Evolutionary conservation across 805 yeast species (phyloP).

Genomic region (Teunomyces panamensis): DNA sequence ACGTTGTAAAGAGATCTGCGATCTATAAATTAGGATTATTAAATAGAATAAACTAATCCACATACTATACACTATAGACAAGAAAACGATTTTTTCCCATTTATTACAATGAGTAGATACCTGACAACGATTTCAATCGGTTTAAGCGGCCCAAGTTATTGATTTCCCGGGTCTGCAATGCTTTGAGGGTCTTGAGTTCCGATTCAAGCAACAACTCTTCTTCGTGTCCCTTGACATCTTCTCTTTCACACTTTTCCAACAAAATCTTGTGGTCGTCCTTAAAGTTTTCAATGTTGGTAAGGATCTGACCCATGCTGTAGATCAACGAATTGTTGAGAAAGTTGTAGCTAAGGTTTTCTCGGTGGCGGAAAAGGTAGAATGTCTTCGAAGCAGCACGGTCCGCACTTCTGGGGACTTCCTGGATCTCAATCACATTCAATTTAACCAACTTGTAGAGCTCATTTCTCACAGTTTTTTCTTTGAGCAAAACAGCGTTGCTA

Average conservation of each 20-base stretch:
- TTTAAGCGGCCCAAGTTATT: conserved; percentile 51
- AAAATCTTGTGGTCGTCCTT: conserved; percentile 63
- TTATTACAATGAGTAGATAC: conserved; percentile 30
- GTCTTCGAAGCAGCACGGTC: conserved; percentile 92
- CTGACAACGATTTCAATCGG: conserved; percentile 57
- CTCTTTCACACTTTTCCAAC: conserved; percentile 79
- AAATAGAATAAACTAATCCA: background rate
- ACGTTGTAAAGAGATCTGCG: conserved; percentile 19
- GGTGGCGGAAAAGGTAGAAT: conserved; percentile 75
- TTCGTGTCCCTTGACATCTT: conserved; percentile 84
- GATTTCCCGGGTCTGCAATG: conserved; percentile 56
- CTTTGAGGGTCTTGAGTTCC: conserved; percentile 70
- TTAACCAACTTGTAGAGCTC: conserved; percentile 64
- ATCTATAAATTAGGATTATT: background rate
- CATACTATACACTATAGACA: conserved; percentile 3
- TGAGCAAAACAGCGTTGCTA: conserved; percentile 70
- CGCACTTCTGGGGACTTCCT: conserved; percentile 88
- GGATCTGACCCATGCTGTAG: conserved; percentile 51
- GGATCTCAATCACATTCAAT: conserved; percentile 76
- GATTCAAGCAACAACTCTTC: conserved; percentile 67
- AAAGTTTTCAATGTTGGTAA: conserved; percentile 48
- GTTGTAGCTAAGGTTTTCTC: conserved; percentile 32
- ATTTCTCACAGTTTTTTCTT: conserved; percentile 72
- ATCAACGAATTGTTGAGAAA: conserved; percentile 42
- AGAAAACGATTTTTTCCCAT: background rate